Conservation (phyloP, 352 stramenopile species). For the Phytophthora tentaculata region DNA sequence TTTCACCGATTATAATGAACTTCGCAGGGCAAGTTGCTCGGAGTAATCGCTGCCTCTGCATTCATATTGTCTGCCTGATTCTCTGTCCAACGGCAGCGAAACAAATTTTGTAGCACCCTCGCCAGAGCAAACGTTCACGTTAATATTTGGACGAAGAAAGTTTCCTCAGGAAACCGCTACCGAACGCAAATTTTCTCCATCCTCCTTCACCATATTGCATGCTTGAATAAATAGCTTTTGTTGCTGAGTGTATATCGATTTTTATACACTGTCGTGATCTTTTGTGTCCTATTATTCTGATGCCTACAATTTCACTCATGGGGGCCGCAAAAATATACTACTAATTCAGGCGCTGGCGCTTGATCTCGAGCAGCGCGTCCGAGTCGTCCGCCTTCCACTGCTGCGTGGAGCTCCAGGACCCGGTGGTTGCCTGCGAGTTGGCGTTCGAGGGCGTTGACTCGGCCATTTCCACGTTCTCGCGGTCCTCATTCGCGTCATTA, state of each 20-base stretch:
- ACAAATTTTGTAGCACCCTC: not conserved
- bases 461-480: conserved; percentile 52
- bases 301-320: conserved; percentile 49
- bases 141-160: conserved; percentile 22
- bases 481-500: conserved; percentile 28
- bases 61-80: conserved; percentile 10
- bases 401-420: conserved; percentile 44
- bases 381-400: conserved; percentile 41
- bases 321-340: conserved; percentile 40
- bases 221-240: conserved; percentile 38
- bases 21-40: too few species aligned
- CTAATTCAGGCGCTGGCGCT: conserved; percentile 55
- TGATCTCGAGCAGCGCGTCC: conserved; percentile 48
- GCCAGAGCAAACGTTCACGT: not conserved
- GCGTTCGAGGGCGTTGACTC: conserved; percentile 37
- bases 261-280: conserved; percentile 37
- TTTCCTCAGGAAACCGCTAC: conserved; percentile 14
- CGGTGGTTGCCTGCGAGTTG: conserved; percentile 34
- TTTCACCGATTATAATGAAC: not conserved
- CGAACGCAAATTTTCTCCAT: too few species aligned
- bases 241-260: conserved; percentile 34
- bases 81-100: conserved; percentile 15
- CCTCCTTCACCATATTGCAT: not conserved
- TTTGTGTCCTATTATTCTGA: conserved; percentile 41
- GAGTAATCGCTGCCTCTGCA: conserved; percentile 13